phyloP scores from a whole-genome alignment of 495 filamentous ascomycete genomes.

The Penicillium antarcticum region DNA sequence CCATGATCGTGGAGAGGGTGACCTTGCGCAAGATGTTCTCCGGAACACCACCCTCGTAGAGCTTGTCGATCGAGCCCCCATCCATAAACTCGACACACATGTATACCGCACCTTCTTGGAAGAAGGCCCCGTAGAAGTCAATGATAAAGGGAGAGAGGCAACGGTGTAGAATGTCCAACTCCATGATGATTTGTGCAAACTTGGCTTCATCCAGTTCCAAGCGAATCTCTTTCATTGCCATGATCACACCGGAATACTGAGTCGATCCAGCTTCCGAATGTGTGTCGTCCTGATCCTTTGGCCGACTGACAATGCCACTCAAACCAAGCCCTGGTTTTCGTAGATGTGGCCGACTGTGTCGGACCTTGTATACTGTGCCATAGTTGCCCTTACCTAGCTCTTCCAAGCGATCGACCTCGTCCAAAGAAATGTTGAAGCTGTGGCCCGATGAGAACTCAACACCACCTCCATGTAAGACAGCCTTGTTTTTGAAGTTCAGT shows the following conservation, averaged over 20 bases:
- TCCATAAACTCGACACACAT: conserved; percentile 99
- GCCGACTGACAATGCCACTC: conserved; percentile 52
- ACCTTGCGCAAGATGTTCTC: conserved; percentile 89
- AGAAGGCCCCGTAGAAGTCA: conserved; percentile 98
- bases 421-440: conserved; percentile 90
- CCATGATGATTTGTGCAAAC: conserved; percentile 97
- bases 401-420: conserved; percentile 92
- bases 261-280: conserved; percentile 21
- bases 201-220: conserved; percentile 95
- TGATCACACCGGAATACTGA: conserved; percentile 66
- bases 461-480: conserved; percentile 79
- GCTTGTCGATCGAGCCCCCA: conserved; percentile 95
- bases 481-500: conserved; percentile 90
- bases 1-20: conserved; percentile 84
- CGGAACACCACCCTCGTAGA: conserved; percentile 91
- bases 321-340: conserved; percentile 79
- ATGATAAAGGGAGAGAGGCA: conserved; percentile 95
- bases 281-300: conserved; percentile 27
- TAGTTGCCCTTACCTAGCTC: conserved; percentile 99
- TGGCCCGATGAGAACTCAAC: conserved; percentile 89
- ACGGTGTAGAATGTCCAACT: conserved; percentile 92
- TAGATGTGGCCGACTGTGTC: conserved; percentile 75
- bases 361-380: conserved; percentile 94
- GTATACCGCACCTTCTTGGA: conserved; percentile 97
- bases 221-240: conserved; percentile 99